These are phyloP conservation scores for Peronospora destructor DNA, from an alignment of 352 stramenopile genomes.

Conservation along the genomic window DNA sequence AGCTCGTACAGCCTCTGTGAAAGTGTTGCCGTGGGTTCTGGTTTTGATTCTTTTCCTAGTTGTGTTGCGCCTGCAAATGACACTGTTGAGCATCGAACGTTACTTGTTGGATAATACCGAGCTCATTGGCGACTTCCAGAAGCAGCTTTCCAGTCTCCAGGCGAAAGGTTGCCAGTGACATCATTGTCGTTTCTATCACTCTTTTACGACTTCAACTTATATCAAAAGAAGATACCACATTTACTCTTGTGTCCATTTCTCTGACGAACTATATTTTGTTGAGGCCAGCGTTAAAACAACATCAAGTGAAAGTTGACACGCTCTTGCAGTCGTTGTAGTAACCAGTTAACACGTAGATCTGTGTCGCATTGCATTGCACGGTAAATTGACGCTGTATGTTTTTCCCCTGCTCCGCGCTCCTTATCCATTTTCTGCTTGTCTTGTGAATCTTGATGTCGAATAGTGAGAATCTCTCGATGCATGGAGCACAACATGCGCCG, in stretches of 20 bases:
- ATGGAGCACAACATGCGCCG: slow-evolving; percentile 25
- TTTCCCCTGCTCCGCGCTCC: not conserved
- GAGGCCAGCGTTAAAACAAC: slow-evolving; percentile 26
- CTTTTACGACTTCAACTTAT: slow-evolving; percentile 10
- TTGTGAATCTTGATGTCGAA: slow-evolving; percentile 8
- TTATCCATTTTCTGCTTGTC: not conserved
- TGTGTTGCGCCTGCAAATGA: slow-evolving; percentile 50
- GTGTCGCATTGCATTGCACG: slow-evolving; percentile 26
- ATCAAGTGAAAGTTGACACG: slow-evolving; percentile 43
- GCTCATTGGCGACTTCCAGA: slow-evolving; percentile 33
- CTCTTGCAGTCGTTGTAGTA: slow-evolving; percentile 32
- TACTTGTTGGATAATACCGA: slow-evolving; percentile 38
- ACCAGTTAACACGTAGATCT: slow-evolving; percentile 19
- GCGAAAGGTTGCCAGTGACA: slow-evolving; percentile 19
- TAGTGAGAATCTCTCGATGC: slow-evolving; percentile 27
- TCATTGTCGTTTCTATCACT: slow-evolving; percentile 6
- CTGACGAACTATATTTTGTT: not conserved
- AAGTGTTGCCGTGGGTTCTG: slow-evolving; percentile 66
- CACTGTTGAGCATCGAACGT: slow-evolving; percentile 53
- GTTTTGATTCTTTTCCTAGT: slow-evolving; percentile 54
- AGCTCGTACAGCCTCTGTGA: slow-evolving; percentile 22
- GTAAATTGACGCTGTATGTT: slow-evolving; percentile 1
- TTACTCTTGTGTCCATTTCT: not conserved
- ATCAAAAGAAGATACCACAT: slow-evolving; percentile 1
- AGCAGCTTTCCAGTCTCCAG: slow-evolving; percentile 19